These are phyloP conservation scores for Rosellinia necatrix DNA, from an alignment of 2,329 filamentous ascomycete species.

Conservation along the genomic window DNA sequence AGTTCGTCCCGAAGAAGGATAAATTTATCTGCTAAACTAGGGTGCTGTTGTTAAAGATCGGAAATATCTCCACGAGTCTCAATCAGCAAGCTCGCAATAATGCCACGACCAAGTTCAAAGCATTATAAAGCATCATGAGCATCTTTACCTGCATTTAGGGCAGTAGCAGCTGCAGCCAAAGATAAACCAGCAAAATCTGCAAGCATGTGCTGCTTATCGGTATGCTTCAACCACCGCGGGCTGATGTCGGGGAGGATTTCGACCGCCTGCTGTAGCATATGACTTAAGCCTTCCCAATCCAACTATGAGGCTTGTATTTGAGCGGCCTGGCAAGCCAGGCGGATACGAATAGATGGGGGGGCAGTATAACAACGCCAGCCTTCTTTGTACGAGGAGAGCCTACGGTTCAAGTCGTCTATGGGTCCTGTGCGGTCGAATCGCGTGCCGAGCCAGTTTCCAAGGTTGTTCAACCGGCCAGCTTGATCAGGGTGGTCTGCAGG, in stretches of 20 bases:
- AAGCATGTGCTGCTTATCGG: neutral
- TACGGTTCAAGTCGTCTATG: neutral
- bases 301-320: neutral
- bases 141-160: neutral
- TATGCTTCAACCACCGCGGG: neutral
- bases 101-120: neutral
- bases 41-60: neutral
- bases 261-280: neutral
- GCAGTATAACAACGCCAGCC: neutral
- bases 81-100: neutral
- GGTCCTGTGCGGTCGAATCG: neutral
- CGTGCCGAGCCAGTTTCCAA: neutral
- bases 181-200: neutral
- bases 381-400: neutral
- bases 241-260: neutral
- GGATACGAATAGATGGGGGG: neutral
- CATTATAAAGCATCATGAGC: neutral
- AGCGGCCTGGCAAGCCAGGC: neutral
- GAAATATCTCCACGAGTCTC: neutral
- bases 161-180: neutral
- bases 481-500: neutral
- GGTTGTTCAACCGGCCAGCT: neutral
- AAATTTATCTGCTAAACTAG: neutral
- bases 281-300: neutral
- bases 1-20: neutral